Evolutionary conservation across 148 eudicot genomes (phyloP), one percentile per base, ranked within the genome.

Genomic region (Chenopodium suecicum): DNA sequence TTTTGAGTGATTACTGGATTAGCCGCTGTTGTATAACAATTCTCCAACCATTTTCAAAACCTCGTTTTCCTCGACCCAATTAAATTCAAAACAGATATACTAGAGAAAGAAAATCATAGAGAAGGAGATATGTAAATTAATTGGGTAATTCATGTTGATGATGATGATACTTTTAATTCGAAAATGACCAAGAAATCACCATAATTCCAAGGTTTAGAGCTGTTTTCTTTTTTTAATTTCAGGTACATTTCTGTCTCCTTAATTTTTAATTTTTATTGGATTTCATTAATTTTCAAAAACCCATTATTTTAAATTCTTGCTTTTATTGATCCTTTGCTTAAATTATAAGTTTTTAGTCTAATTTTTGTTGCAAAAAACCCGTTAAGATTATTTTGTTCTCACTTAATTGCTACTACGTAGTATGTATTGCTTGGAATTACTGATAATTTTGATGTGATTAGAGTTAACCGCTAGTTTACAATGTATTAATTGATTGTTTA

Each of bases 231-330:
- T 9, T 1, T 19, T 4, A 5, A 4, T 70, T 70, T 41, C 73
- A 16, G 73, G 76, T 79, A 41, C 58, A n/a, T 71, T 44, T 67
- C 70, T 67, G 20, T 56, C 70, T 67, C 70, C 17, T 67, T 27
- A 0, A 4, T 65, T 27, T 27, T 23, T 48, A 3, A 56, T 17
- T 4, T 16, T 17, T 37, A 4, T 19, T 71, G 13, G 74, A 25
- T 71, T 71, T 71, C 46, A 7, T 41, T 37, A 37, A 68, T 32
- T 68, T 68, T 31, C 66, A 62, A 62, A 62, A 62, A 62, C 6
- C 65, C 65, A n/a, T 20, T 7, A 23, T 62, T 62, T 62, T 62
- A 22, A 20, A 20, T 62, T 62, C 0, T 7, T 22, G 25, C 7
- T 62, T 62, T 62, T 3, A 62, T 5, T n/a, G 9, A 0, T 62